Conservation (phyloP, 495 filamentous ascomycete genomes). For the Pseudotulostoma volvatum region DNA sequence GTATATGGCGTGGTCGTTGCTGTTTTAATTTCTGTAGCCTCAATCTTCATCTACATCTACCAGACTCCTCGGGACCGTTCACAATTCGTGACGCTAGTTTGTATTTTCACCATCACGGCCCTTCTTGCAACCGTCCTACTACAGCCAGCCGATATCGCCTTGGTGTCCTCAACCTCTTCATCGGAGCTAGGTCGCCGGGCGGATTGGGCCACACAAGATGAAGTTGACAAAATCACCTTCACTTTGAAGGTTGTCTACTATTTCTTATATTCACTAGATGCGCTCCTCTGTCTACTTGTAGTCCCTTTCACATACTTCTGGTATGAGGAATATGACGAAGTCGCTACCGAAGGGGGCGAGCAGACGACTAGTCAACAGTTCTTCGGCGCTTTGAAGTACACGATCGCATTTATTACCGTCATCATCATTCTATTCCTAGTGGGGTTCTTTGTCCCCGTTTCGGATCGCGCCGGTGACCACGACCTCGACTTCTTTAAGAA, state of each 20-base stretch:
- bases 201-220: constrained; percentile 75
- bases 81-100: constrained; percentile 58
- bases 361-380: constrained; percentile 51
- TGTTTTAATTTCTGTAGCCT: constrained; percentile 51
- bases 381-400: constrained; percentile 81
- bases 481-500: constrained; percentile 86
- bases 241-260: constrained; percentile 87
- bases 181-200: constrained; percentile 68
- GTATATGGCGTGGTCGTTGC: constrained; percentile 70
- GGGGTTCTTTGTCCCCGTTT: constrained; percentile 80
- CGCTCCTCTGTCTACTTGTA: constrained; percentile 74
- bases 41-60: constrained; percentile 72
- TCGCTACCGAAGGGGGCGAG: constrained; percentile 58
- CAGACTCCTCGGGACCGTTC: constrained; percentile 79
- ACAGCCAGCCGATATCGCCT: constrained; percentile 85
- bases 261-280: constrained; percentile 78
- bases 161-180: constrained; percentile 76
- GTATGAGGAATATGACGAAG: constrained; percentile 92
- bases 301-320: constrained; percentile 96
- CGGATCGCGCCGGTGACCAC: constrained; percentile 40
- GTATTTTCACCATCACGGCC: constrained; percentile 67
- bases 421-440: constrained; percentile 72
- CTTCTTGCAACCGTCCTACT: constrained; percentile 86
- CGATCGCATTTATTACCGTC: constrained; percentile 64
- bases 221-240: constrained; percentile 56